Evolutionary conservation across 1,139 yeast species (phyloP), one percentile per base, ranked within the genome.

Genomic region (Ashbya aceris): DNA sequence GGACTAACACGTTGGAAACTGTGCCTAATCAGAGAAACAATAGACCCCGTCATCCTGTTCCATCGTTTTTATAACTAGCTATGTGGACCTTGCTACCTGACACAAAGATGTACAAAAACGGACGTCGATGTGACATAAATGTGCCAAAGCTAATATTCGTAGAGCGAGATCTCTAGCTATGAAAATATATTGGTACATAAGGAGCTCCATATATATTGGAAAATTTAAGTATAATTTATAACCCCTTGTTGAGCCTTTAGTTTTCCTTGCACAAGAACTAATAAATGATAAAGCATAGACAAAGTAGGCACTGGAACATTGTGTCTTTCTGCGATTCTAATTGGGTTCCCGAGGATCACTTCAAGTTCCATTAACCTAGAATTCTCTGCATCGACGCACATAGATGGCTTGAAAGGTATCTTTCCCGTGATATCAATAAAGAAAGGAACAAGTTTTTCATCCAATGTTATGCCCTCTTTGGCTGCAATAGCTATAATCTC

Each of bases 281-380:
- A 50, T 14, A 68, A 47, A 36, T 58, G 53, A 44, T 67, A 68
- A 40, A 66, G 49, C 50, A 62, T 47, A 1, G 57, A 49, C 33
- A 68, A 51, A 17, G 56, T 53, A 2, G 73, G 72, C 6, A 62
- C 56, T 3, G 48, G 48, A 6, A 68, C 62, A 2, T 61, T 60
- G 40, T 64, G 57, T 34, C 56, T 57, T 38, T 61, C 50, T 0
- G 78, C 82, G n/a, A 75, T 62, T 48, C 61, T 65, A 34, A 77
- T 53, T 3, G 81, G 79, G 54, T 76, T 76, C 0, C 83, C 83
- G 43, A 76, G 64, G 34, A 77, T 74, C 10, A 73, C 67, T 51
- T 77, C 82, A 40, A 76, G 52, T 54, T 77, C 83, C 63, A 76
- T 68, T 49, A 73, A 62, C 48, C 76, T 75, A 13, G 68, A 66